Evolutionary conservation across 306 rosid species (phyloP).

Genomic region (Castanopsis chinensis): DNA sequence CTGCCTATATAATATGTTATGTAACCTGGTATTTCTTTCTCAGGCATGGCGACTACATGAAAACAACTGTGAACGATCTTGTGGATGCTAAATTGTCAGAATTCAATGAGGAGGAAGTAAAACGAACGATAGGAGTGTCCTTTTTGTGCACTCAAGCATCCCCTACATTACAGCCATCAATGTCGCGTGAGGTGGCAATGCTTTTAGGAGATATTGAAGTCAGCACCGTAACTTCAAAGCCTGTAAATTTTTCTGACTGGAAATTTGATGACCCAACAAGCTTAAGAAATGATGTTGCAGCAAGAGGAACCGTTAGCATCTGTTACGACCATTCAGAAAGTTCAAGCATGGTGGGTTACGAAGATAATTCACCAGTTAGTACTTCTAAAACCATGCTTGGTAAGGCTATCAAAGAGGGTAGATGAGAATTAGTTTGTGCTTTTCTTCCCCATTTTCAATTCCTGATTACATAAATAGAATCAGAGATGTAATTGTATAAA

Average conservation of each 20-base stretch:
- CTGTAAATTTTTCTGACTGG: no score
- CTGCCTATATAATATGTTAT: no score
- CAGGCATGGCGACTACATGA: conserved; percentile 75
- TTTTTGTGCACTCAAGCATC: conserved; percentile 66
- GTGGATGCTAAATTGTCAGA: conserved; percentile 44
- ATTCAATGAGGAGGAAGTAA: conserved; percentile 40
- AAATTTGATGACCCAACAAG: no score
- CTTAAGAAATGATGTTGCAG: no score
- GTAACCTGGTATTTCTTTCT: not conserved
- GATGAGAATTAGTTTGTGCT: conserved; percentile 22
- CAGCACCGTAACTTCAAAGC: no score
- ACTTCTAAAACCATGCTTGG: conserved; percentile 26
- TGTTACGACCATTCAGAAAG: not conserved
- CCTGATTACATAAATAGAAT: not conserved
- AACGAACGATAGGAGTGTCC: conserved; percentile 45
- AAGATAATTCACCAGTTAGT: conserved; percentile 17
- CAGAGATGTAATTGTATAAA: not conserved
- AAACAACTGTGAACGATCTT: conserved; percentile 36
- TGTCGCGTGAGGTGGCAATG: conserved; percentile 78
- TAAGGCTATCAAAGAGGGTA: conserved; percentile 26
- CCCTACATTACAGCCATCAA: conserved; percentile 51
- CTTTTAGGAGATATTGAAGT: conserved; percentile 45
- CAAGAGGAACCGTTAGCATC: no score
- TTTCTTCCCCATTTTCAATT: not conserved
- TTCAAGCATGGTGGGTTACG: conserved; percentile 31